Percentiles rank a stretch among this genome's conserved stretches.
phyloP scores from a whole-genome alignment of 495 filamentous ascomycete genomes.

The Aspergillus ellipticus region DNA sequence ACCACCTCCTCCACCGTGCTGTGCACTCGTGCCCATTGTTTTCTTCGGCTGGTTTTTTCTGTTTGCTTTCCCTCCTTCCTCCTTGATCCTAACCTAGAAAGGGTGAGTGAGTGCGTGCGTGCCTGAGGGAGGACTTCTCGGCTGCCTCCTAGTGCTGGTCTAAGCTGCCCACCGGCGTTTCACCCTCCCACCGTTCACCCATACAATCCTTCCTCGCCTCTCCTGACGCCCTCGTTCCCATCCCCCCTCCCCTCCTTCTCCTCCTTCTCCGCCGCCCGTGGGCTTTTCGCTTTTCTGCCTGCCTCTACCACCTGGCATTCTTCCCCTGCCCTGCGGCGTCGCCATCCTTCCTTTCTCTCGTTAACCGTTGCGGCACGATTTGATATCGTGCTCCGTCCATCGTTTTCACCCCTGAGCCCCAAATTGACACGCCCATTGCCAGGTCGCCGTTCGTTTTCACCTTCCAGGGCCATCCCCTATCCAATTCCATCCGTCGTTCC shows the following conservation, averaged over 20 bases:
- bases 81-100: background rate
- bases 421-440: constrained; percentile 16
- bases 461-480: constrained; percentile 8
- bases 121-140: too few relatives aligned
- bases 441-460: constrained; percentile 18
- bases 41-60: background rate
- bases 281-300: background rate
- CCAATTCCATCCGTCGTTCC: background rate
- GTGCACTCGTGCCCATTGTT: background rate
- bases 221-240: constrained; percentile 3
- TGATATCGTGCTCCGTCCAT: constrained; percentile 22
- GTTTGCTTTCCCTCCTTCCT: background rate
- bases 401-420: constrained; percentile 10
- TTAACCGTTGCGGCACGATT: constrained; percentile 17
- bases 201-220: constrained; percentile 5
- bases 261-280: background rate
- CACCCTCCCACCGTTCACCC: constrained; percentile 10
- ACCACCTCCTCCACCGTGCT: constrained; percentile 2
- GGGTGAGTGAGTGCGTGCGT: too few relatives aligned
- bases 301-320: background rate
- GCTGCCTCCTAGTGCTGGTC: constrained; percentile 9
- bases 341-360: constrained; percentile 5
- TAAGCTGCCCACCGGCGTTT: constrained; percentile 18
- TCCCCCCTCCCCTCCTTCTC: background rate
- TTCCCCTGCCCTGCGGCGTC: background rate